Evolutionary conservation across 2,329 filamentous ascomycete genomes (phyloP).

Genomic region (Ophiostoma tasmaniense): DNA sequence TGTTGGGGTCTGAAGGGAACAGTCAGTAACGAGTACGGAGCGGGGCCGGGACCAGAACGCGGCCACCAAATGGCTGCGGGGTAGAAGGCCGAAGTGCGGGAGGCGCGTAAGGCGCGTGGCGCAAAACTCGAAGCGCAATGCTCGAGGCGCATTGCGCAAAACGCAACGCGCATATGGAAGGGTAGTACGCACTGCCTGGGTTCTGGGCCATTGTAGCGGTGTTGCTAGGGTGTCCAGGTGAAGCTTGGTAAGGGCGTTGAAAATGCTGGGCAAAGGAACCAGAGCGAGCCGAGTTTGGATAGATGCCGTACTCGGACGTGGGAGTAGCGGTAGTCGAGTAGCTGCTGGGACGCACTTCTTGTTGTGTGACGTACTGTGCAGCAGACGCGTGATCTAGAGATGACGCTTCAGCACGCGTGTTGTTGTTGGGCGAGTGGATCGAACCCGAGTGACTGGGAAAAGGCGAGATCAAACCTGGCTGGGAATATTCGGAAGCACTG

Average conservation of each 20-base stretch:
- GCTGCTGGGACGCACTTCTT: conserved; percentile 61
- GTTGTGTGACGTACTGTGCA: conserved; percentile 77
- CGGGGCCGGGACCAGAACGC: neutral
- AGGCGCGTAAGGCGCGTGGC: neutral
- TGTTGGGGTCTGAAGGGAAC: conserved; percentile 94
- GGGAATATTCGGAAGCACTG: conserved; percentile 66
- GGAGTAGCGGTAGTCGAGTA: conserved; percentile 75
- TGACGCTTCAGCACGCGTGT: conserved; percentile 75
- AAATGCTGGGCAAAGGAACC: conserved; percentile 82
- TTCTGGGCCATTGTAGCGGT: conserved; percentile 90
- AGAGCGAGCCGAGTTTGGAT: conserved; percentile 67
- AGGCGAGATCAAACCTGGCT: conserved; percentile 78
- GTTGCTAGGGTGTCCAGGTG: conserved; percentile 64
- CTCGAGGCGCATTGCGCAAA: neutral
- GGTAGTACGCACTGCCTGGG: conserved; percentile 82
- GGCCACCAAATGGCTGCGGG: conserved; percentile 54
- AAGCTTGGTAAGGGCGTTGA: conserved; percentile 73
- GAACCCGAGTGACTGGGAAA: conserved; percentile 49
- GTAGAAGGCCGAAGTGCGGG: neutral
- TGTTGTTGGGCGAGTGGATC: conserved; percentile 31
- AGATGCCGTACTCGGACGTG: conserved; percentile 79
- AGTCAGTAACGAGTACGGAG: neutral
- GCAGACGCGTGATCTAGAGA: conserved; percentile 86
- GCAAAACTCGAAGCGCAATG: too few relatives aligned
- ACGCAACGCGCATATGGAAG: conserved; percentile 41